Evolutionary conservation across 352 stramenopile species (phyloP).

Genomic region (Phytophthora crassamura): DNA sequence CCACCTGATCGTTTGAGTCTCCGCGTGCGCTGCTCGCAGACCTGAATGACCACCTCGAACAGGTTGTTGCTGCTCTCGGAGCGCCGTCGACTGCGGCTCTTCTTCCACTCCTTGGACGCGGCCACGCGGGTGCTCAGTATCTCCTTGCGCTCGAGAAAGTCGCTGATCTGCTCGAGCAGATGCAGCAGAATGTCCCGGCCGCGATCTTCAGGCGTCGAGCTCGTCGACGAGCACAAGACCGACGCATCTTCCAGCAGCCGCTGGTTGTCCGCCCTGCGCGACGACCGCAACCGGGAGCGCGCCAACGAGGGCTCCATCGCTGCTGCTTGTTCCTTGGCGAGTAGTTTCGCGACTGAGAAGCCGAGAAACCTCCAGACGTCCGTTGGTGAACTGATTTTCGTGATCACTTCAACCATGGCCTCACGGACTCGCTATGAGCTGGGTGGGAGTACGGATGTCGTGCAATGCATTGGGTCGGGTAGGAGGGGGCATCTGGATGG

Average conservation of each 20-base stretch:
- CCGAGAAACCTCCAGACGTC: slow-evolving; percentile 8
- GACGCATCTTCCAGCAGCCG: slow-evolving; percentile 11
- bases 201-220: slow-evolving; percentile 22
- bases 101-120: slow-evolving; percentile 36
- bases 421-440: not conserved
- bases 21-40: slow-evolving; percentile 64
- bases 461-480: slow-evolving; percentile 24
- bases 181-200: slow-evolving; percentile 48
- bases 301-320: slow-evolving; percentile 31
- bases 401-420: not conserved
- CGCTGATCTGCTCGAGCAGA: slow-evolving; percentile 57
- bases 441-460: not conserved
- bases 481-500: slow-evolving; percentile 45
- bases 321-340: not conserved
- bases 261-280: slow-evolving; percentile 28
- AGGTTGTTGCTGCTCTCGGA: slow-evolving; percentile 41
- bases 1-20: slow-evolving; percentile 38
- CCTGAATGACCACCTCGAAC: slow-evolving; percentile 55
- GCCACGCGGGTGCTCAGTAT: slow-evolving; percentile 39
- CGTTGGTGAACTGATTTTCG: slow-evolving; percentile 4
- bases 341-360: slow-evolving; percentile 27
- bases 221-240: slow-evolving; percentile 8
- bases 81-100: slow-evolving; percentile 27
- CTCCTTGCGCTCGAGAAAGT: slow-evolving; percentile 64
- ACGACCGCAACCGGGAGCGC: slow-evolving; percentile 25